Conservation (phyloP, 2,329 filamentous ascomycete species). For the Aureobasidium leucospermi region DNA sequence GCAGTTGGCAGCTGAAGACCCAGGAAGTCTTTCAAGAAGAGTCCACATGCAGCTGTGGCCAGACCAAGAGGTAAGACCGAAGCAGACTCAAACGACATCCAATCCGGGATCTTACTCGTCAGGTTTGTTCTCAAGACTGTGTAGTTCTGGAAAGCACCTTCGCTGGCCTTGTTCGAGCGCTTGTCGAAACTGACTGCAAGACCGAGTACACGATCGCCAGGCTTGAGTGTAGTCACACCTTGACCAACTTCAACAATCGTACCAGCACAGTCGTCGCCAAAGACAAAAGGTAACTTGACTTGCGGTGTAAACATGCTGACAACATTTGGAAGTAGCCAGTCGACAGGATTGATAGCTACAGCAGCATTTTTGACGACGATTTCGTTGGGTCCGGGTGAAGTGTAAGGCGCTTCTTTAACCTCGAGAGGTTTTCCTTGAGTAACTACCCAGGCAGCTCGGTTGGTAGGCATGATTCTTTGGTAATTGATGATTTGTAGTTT, state of each 20-base stretch:
- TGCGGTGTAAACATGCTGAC: constrained; percentile 18
- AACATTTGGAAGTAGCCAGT: constrained; percentile 28
- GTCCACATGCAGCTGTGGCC: constrained; percentile 18
- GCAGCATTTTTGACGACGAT: constrained; percentile 31
- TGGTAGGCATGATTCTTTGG: constrained; percentile 15
- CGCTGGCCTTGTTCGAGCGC: constrained; percentile 12
- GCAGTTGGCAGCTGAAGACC: constrained; percentile 13
- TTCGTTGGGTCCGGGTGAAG: constrained; percentile 21
- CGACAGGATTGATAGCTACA: constrained; percentile 34
- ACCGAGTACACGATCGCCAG: constrained; percentile 30
- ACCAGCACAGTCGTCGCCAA: constrained; percentile 24
- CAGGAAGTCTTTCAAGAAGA: constrained; percentile 17
- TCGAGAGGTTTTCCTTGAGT: constrained; percentile 18
- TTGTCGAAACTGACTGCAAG: constrained; percentile 13
- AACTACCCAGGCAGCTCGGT: constrained; percentile 20
- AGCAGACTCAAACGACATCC: constrained; percentile 18
- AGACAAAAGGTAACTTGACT: constrained; percentile 23
- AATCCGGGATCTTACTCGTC: constrained; percentile 17
- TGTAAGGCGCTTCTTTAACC: constrained; percentile 19
- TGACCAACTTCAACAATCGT: constrained; percentile 29
- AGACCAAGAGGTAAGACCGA: constrained; percentile 19
- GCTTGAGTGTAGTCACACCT: constrained; percentile 27
- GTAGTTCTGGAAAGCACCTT: constrained; percentile 21
- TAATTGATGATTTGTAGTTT: background rate
- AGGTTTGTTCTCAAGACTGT: constrained; percentile 15